Base-by-base conservation (phyloP, 345 rosid species). In the Salix dunnii region DNA sequence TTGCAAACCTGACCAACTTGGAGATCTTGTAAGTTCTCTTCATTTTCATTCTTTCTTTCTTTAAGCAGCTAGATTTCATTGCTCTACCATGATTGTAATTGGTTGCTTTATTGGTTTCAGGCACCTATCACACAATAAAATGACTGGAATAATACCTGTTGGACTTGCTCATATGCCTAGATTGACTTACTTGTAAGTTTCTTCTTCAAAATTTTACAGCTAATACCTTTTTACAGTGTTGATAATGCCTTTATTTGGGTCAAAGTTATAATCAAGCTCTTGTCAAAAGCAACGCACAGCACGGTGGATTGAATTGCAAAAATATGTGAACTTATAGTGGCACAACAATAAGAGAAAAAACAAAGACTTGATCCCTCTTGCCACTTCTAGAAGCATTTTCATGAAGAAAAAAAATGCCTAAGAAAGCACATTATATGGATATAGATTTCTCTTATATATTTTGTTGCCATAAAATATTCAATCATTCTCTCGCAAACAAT, bases 51-150 rank as follows among this genome's bases (percentile, higher is more conserved):
- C 20, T 2, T 10, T 27, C 38, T 33, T 38, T 69, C 55, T 7
- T 36, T 9, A 20, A 1, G 33, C 17, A 21, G 30, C 46, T 53
- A 17, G n/a, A 71, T 75, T n/a, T 20, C 51, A 61, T 63, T 31
- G 2, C n/a, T 71, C 17, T 71, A 71, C 35, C 6, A 18, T n/a
- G 58, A 17, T 18, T 78, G 27, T 61, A 43, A 76, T 36, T 55
- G 33, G n/a, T 75, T 68, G 42, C 60, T 78, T 31, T 40, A 71
- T 71, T 69, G 72, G 72, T 70, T 63, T 55, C 84, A 95, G 99
- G 87, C 91, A 93, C 73, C 89, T 95, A 55, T 95, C 99, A 11
- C 80, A 87, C 82, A 95, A 95, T 83, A 95, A 89, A 84, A 89
- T 95, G 84, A 82, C 94, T 9, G 98, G 98, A 76, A 76, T 78